Conservation (phyloP, 1,284 basidiomycete genomes). For the Sanguinoderma infundibulare region DNA sequence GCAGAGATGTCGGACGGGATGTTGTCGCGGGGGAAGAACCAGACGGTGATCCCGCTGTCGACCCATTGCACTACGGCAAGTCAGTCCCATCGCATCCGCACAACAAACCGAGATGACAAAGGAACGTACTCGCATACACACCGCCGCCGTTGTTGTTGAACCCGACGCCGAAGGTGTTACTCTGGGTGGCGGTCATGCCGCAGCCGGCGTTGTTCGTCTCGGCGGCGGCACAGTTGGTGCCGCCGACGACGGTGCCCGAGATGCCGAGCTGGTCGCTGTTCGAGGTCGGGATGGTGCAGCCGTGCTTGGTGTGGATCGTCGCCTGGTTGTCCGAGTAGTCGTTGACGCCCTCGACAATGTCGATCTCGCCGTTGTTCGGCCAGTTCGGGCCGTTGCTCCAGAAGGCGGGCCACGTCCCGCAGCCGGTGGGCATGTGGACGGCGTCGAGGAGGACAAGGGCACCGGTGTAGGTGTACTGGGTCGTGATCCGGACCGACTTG, state of each 20-base stretch:
- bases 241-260: slow-evolving; percentile 63
- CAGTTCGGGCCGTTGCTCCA: slow-evolving; percentile 69
- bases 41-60: slow-evolving; percentile 73
- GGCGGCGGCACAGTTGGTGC: slow-evolving; percentile 70
- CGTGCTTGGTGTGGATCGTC: slow-evolving; percentile 77
- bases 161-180: slow-evolving; percentile 63
- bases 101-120: neutral
- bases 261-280: slow-evolving; percentile 55
- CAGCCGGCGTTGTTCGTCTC: slow-evolving; percentile 64
- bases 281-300: slow-evolving; percentile 67
- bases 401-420: slow-evolving; percentile 82
- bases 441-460: slow-evolving; percentile 84
- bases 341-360: slow-evolving; percentile 85
- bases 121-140: slow-evolving; percentile 77
- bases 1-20: slow-evolving; percentile 78
- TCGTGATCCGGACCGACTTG: slow-evolving; percentile 79
- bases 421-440: slow-evolving; percentile 88
- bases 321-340: slow-evolving; percentile 80
- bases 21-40: slow-evolving; percentile 75
- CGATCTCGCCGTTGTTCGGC: slow-evolving; percentile 82
- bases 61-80: slow-evolving; percentile 73
- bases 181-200: slow-evolving; percentile 57
- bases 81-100: neutral
- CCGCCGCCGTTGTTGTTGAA: slow-evolving; percentile 81
- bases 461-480: slow-evolving; percentile 63